A percentile compares a stretch with the other conserved stretches of the same genome.
Evolutionary conservation across 179 eudicot genomes (phyloP).

Genomic region (Drosera spatulata): DNA sequence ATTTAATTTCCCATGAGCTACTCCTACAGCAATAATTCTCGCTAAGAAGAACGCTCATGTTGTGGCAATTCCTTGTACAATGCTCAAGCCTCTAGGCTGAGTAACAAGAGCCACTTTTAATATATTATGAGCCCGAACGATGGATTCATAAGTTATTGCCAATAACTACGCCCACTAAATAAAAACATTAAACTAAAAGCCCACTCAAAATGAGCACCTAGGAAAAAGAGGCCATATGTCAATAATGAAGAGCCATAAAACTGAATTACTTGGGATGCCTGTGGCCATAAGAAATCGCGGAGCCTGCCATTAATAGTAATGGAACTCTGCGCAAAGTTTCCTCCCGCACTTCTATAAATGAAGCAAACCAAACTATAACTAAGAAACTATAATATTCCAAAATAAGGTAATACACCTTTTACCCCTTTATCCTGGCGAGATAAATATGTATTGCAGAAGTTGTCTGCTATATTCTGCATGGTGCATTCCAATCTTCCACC

Average conservation of each 20-base stretch:
- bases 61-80: too few species aligned
- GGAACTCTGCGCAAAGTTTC: conserved; percentile 4
- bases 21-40: too few species aligned
- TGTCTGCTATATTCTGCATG: conserved; percentile 97
- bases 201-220: too few species aligned
- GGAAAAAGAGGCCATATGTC: too few species aligned
- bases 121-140: too few species aligned
- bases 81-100: too few species aligned
- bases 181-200: background rate
- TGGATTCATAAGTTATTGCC: background rate
- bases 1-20: background rate
- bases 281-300: background rate
- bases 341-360: background rate
- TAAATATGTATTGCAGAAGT: conserved; percentile 48
- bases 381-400: background rate
- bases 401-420: conserved; percentile 40
- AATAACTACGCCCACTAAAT: background rate
- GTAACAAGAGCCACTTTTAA: too few species aligned
- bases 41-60: too few species aligned
- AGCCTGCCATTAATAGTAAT: conserved; percentile 6
- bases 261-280: too few species aligned
- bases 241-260: too few species aligned
- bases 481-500: conserved; percentile 99
- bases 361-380: background rate
- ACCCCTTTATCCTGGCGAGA: conserved; percentile 53